Percentiles rank a stretch among this genome's conserved stretches.
These are phyloP conservation scores for Brassica carinata DNA, from an alignment of 345 rosid genomes.

Conservation along the genomic window DNA sequence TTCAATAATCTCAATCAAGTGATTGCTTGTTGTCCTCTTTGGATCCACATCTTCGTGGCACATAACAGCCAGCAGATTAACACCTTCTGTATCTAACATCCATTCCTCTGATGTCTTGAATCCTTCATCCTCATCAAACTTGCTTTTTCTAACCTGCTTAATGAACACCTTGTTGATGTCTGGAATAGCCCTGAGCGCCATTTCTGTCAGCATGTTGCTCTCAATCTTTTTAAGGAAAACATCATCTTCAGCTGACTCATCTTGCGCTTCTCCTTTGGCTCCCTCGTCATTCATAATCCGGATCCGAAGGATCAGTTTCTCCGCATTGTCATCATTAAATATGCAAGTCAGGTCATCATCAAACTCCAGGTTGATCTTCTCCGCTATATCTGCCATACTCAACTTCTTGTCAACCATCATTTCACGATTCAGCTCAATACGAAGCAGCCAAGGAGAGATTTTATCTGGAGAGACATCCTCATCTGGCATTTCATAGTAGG, in stretches of 20 bases:
- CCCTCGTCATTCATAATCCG: slow-evolving; percentile 98
- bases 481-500: slow-evolving; percentile 98
- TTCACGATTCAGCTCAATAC: slow-evolving; percentile 94
- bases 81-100: slow-evolving; percentile 99
- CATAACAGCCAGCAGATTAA: slow-evolving; percentile 94
- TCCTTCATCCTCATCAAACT: slow-evolving; percentile 76
- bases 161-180: slow-evolving; percentile 95
- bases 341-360: slow-evolving; percentile 93
- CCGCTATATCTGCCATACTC: slow-evolving; percentile 95
- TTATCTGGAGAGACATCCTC: slow-evolving; percentile 94
- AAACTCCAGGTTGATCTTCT: slow-evolving; percentile 91
- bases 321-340: slow-evolving; percentile 94
- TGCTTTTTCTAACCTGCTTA: slow-evolving; percentile 73
- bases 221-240: slow-evolving; percentile 94
- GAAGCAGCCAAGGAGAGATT: slow-evolving; percentile 97
- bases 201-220: slow-evolving; percentile 96
- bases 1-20: slow-evolving; percentile 91
- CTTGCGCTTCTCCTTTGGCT: slow-evolving; percentile 80
- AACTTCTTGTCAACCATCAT: slow-evolving; percentile 99
- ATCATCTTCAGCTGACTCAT: slow-evolving; percentile 98
- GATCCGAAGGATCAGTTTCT: slow-evolving; percentile 84
- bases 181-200: slow-evolving; percentile 97
- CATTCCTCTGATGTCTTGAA: slow-evolving; percentile 88
- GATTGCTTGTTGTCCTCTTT: slow-evolving; percentile 91
- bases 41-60: slow-evolving; percentile 95